These are phyloP conservation scores for Ceratocystis lukuohia DNA, from an alignment of 2,329 filamentous ascomycete species.

Conservation along the genomic window DNA sequence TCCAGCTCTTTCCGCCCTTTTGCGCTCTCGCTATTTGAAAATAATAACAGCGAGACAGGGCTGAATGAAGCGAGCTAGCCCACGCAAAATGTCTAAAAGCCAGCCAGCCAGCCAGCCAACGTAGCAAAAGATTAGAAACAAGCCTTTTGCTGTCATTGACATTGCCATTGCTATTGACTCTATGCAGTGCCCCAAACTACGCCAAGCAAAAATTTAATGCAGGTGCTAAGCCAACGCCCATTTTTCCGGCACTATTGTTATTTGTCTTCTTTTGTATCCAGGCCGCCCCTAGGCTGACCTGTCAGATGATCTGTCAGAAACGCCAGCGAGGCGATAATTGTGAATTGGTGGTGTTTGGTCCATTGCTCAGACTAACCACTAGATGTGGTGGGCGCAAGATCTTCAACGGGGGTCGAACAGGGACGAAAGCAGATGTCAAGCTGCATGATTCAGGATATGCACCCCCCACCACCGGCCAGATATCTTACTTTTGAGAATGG, in stretches of 20 bases:
- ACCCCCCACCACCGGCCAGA: not conserved
- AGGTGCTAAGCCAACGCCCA: not conserved
- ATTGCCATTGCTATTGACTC: not conserved
- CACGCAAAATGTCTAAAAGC: not conserved
- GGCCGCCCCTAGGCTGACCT: not conserved
- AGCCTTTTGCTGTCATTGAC: not conserved
- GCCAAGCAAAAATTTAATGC: not conserved
- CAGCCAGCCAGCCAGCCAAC: not conserved
- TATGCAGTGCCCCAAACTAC: not conserved
- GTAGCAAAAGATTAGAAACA: not conserved
- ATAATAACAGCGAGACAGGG: constrained; percentile 13
- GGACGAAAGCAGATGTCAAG: not conserved
- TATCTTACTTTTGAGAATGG: not conserved
- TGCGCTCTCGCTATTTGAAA: constrained; percentile 6
- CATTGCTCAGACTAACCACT: not conserved
- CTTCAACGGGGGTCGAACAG: too few relatives aligned
- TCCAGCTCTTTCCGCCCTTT: not conserved
- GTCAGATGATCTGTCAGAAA: not conserved
- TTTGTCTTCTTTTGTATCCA: not conserved
- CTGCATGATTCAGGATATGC: not conserved
- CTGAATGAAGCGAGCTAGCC: constrained; percentile 6
- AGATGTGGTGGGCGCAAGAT: not conserved
- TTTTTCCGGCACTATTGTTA: not conserved
- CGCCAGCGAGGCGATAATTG: not conserved
- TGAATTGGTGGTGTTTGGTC: too few relatives aligned